Evolutionary conservation across 2,329 filamentous ascomycete genomes (phyloP), one percentile per base, ranked within the genome.

Genomic region (Pseudogymnoascus sp.): DNA sequence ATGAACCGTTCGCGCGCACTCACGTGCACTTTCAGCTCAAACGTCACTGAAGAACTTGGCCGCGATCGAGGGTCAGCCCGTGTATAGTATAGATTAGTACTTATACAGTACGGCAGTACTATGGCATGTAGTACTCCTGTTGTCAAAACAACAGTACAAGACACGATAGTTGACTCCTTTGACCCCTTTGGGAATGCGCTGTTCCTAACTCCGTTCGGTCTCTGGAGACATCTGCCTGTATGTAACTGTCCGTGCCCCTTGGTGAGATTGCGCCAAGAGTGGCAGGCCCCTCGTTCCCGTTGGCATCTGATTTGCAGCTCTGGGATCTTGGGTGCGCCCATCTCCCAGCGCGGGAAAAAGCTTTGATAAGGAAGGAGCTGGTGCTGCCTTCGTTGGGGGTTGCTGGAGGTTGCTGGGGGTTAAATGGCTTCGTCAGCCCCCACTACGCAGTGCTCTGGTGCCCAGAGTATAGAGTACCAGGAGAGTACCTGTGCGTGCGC

Each of bases 251-350:
- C 49, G 49, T 55, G 49, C 49, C 49, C 49, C 26, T 55, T 55
- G 49, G 49, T 55, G 49, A 55, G 49, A 55, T 55, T 55, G 49
- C 49, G 45, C 45, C 45, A 55, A 55, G 45, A 55, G n/a, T 55
- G 49, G 49, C 49, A 55, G 29, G 49, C 26, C 49, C 43, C 49
- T 55, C 29, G 49, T 19, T 33, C 49, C 49, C 49, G 49, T 55
- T 55, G 49, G 11, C 49, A 55, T 55, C 49, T 55, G 49, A 55
- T 55, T 55, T 55, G 49, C 49, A 55, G 29, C 49, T 55, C 26
- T 14, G 33, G 49, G 49, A n/a, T 55, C n/a, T 21, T 55, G 49
- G 49, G 49, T 33, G 23, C 11, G 49, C 49, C 5, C 29, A 8
- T 21, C 49, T 33, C n/a, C 8, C 21, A n/a, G 23, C 16, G 26